These are phyloP conservation scores for Cladophialophora bantiana DNA, from an alignment of 2,329 filamentous ascomycete species.

Conservation along the genomic window DNA sequence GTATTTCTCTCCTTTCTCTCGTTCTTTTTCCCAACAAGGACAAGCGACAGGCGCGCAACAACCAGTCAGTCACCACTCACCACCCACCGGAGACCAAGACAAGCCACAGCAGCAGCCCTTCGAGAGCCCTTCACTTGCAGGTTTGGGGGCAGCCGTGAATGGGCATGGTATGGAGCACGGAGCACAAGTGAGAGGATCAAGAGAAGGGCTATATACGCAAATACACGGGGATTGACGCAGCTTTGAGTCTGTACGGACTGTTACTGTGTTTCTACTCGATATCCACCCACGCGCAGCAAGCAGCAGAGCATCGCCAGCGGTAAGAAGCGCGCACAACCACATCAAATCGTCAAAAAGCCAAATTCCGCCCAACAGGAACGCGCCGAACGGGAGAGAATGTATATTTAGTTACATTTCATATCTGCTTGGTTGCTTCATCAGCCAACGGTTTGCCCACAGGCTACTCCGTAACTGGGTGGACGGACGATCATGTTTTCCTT, in stretches of 20 bases:
- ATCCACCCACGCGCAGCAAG: constrained; percentile 3
- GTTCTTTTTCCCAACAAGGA: neutral
- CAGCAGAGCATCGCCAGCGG: constrained; percentile 9
- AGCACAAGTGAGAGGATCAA: neutral
- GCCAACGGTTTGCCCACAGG: constrained; percentile 9
- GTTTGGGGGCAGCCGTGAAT: neutral
- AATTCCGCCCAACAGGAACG: constrained; percentile 10
- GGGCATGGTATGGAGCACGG: neutral
- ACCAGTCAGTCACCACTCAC: constrained; percentile 1
- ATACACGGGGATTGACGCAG: constrained; percentile 1
- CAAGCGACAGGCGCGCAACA: constrained; percentile 10
- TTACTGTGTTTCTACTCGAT: neutral
- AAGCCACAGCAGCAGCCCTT: neutral
- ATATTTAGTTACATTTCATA: constrained; percentile 12
- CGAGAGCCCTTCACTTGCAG: neutral
- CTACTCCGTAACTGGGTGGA: too few relatives aligned
- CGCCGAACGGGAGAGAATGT: neutral
- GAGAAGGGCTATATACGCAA: neutral
- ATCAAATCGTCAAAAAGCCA: neutral
- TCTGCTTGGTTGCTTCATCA: neutral
- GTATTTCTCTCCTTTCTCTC: constrained; percentile 6
- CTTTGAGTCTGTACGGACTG: constrained; percentile 14
- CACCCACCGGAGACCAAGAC: neutral
- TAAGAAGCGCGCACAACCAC: constrained; percentile 7
- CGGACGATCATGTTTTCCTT: neutral